A percentile compares a stretch with the other conserved stretches of the same genome.
phyloP scores from a whole-genome alignment of 345 rosid genomes.

The Salix purpurea region DNA sequence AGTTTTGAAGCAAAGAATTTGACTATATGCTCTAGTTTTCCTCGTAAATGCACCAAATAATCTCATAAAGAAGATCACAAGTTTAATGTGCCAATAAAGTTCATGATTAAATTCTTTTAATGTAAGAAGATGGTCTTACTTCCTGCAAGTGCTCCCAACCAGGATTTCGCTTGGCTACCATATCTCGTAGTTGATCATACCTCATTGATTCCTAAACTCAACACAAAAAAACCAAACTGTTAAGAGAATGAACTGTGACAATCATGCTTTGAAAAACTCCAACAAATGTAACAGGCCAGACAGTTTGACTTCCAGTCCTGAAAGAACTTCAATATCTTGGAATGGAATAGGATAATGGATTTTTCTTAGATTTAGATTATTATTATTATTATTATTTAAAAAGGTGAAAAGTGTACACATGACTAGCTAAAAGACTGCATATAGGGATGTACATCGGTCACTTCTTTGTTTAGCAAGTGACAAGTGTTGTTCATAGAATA shows the following conservation, averaged over 20 bases:
- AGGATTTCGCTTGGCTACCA: slow-evolving; percentile 72
- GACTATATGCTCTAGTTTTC: neutral
- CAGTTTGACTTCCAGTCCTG: neutral
- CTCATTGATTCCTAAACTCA: slow-evolving; percentile 69
- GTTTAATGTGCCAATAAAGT: neutral
- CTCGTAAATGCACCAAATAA: neutral
- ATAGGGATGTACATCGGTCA: neutral
- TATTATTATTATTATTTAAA: neutral
- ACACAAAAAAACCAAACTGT: slow-evolving; percentile 18
- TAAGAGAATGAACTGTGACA: neutral
- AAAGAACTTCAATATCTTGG: neutral
- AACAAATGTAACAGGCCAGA: neutral
- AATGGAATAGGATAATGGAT: neutral
- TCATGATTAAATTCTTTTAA: neutral
- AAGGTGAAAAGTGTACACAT: neutral
- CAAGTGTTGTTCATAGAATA: neutral
- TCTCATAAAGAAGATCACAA: neutral
- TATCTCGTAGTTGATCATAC: slow-evolving; percentile 81
- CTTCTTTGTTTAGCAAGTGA: neutral
- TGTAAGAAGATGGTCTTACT: slow-evolving; percentile 38
- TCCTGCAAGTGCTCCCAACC: slow-evolving; percentile 95
- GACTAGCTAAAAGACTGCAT: neutral
- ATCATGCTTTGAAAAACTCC: neutral
- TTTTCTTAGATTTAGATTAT: neutral
- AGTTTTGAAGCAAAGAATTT: neutral